Evolutionary conservation across 768 basidiomycete species (phyloP), one percentile per base, ranked within the genome.

Genomic region (Piloderma croceum): DNA sequence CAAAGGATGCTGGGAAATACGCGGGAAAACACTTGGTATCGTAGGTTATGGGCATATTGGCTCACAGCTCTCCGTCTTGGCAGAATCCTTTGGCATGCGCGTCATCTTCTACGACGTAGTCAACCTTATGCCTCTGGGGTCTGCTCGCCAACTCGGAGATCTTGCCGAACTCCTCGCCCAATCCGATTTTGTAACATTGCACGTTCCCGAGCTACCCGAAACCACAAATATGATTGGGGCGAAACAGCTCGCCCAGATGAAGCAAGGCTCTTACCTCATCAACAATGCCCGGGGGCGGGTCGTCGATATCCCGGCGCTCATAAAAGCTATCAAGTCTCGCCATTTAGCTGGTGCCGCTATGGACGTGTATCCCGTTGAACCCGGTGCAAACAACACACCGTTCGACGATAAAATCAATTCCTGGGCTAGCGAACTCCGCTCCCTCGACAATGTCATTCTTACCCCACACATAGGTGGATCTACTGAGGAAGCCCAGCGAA

Each of bases 401-500:
- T 98, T 99, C 62, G 83, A 90, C 60, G 82, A 97, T 64, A 70
- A 83, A 52, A 68, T 98, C 49, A 97, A 94, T 57, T 36, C 79
- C 1, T 99, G 92, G 84, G 74, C 88, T 5, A 79, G 75, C 46
- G 63, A 77, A 18, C 77, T 99, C 21, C 76, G 89, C 44, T 62
- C 67, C 1, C 67, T 91, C 42, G 81, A 84, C 38, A 99, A 99
- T 63, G 77, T 98, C 46, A 92, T 98, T 56, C 82, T 98, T 54
- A 98, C 96, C 0, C 96, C 96, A 17, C 96, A 99, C 59, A 98
- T 99, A 54, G 96, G 96, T 43, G 96, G 96, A 29, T 98, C 94
- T 22, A 99, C 96, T 13, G 96, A 99, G 61, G 96, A 99, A 61
- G 96, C 96, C 5, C 96, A 99, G 63, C 76, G 81, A 39, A 90